phyloP scores from a whole-genome alignment of 345 rosid species.

The Gynandropsis gynandra region DNA sequence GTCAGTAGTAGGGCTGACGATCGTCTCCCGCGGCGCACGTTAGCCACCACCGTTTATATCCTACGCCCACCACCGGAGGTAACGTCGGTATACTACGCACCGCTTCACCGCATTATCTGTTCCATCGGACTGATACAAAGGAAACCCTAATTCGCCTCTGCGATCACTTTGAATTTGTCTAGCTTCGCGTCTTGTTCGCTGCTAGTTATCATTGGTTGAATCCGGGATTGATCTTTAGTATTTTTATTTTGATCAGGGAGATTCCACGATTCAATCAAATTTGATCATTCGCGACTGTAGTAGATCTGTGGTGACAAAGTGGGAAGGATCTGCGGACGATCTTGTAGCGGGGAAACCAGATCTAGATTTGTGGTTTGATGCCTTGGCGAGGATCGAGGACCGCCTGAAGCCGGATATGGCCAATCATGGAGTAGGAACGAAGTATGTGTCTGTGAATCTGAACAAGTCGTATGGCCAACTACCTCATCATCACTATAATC shows the following conservation, averaged over 20 bases:
- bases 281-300: constrained; percentile 18
- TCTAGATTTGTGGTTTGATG: constrained; percentile 46
- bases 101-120: not conserved
- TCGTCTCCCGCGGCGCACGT: constrained; percentile 21
- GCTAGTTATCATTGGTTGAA: constrained; percentile 8
- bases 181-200: constrained; percentile 1
- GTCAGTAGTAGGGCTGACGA: constrained; percentile 32
- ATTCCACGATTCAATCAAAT: constrained; percentile 15
- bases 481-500: constrained; percentile 39
- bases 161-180: constrained; percentile 2
- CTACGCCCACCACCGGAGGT: constrained; percentile 28
- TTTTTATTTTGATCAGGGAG: constrained; percentile 25
- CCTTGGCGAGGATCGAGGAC: constrained; percentile 60
- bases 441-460: constrained; percentile 75
- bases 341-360: constrained; percentile 14
- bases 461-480: constrained; percentile 88
- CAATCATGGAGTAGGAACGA: constrained; percentile 78
- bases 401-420: constrained; percentile 67
- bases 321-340: constrained; percentile 3
- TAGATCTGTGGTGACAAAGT: constrained; percentile 26
- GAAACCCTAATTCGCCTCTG: constrained; percentile 26
- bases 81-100: constrained; percentile 1
- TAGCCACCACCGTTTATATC: constrained; percentile 17
- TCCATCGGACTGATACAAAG: constrained; percentile 6
- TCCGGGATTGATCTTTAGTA: constrained; percentile 19